A percentile compares a stretch with the other conserved stretches of the same genome.
phyloP scores from a whole-genome alignment of 441 rosid species.

The Sinapis alba region DNA sequence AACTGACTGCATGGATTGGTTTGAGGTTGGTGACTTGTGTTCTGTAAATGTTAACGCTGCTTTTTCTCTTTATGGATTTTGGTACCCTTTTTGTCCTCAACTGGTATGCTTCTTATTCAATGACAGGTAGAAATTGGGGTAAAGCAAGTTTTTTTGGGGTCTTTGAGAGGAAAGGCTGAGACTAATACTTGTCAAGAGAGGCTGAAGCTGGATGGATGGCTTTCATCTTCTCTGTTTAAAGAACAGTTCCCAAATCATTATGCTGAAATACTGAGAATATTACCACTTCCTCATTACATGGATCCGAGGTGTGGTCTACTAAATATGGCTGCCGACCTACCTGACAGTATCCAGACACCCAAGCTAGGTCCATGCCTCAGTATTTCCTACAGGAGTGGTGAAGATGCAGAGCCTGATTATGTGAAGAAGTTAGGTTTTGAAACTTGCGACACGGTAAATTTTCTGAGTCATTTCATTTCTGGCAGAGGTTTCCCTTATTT shows the following conservation, averaged over 20 bases:
- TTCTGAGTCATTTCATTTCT: slow-evolving; percentile 16
- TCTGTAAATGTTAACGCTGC: slow-evolving; percentile 4
- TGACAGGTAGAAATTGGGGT: slow-evolving; percentile 90
- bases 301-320: slow-evolving; percentile 72
- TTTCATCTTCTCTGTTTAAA: slow-evolving; percentile 75
- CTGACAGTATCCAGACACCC: slow-evolving; percentile 52
- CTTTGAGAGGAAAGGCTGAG: slow-evolving; percentile 64
- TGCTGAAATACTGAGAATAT: slow-evolving; percentile 61
- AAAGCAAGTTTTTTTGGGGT: slow-evolving; percentile 72
- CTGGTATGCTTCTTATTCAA: slow-evolving; percentile 20
- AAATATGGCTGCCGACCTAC: slow-evolving; percentile 74
- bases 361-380: slow-evolving; percentile 81
- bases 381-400: slow-evolving; percentile 80
- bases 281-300: slow-evolving; percentile 91
- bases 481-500: not conserved
- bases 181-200: slow-evolving; percentile 71
- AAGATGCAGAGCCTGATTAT: slow-evolving; percentile 57
- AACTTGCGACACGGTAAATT: slow-evolving; percentile 76
- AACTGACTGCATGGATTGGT: slow-evolving; percentile 71
- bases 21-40: slow-evolving; percentile 68
- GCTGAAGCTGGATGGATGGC: slow-evolving; percentile 90
- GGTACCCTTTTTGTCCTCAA: not conserved
- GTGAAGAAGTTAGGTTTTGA: slow-evolving; percentile 72
- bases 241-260: slow-evolving; percentile 89
- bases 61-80: not conserved